Percentiles rank a stretch among this genome's conserved stretches.
These are phyloP conservation scores for Globisporangium paddicum DNA, from an alignment of 352 stramenopile species.

Conservation along the genomic window DNA sequence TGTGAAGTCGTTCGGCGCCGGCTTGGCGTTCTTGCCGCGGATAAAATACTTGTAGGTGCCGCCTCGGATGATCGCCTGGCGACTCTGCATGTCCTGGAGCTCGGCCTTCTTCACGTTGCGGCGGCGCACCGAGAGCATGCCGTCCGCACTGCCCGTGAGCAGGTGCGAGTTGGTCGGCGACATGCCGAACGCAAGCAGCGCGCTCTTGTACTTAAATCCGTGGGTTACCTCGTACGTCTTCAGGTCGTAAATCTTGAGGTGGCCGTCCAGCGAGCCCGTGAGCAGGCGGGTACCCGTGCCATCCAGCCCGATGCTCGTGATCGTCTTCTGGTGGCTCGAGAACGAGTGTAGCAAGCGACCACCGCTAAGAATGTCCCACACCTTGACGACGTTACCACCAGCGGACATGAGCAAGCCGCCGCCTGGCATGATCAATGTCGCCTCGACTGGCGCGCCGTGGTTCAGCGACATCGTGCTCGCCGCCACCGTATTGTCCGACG, in stretches of 20 bases:
- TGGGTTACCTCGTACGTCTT: conserved; percentile 89
- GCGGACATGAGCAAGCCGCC: conserved; percentile 81
- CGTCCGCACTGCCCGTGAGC: conserved; percentile 70
- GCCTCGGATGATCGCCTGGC: conserved; percentile 67
- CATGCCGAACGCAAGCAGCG: conserved; percentile 79
- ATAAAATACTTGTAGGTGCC: conserved; percentile 90
- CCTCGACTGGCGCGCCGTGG: conserved; percentile 87
- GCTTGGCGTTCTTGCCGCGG: conserved; percentile 82
- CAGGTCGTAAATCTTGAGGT: conserved; percentile 93
- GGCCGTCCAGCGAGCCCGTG: conserved; percentile 86
- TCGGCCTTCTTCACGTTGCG: conserved; percentile 69
- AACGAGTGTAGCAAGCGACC: conserved; percentile 86
- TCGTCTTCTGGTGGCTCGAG: conserved; percentile 93
- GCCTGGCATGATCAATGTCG: conserved; percentile 82
- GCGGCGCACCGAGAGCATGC: conserved; percentile 77
- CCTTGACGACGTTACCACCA: conserved; percentile 87
- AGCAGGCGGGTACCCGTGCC: conserved; percentile 87
- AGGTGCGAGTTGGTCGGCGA: conserved; percentile 83
- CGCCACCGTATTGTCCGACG: conserved; percentile 56
- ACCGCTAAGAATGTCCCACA: conserved; percentile 91
- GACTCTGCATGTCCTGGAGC: conserved; percentile 59
- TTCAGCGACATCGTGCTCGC: conserved; percentile 52
- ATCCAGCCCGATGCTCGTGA: conserved; percentile 88
- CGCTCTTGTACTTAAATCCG: conserved; percentile 86
- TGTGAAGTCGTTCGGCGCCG: conserved; percentile 65